phyloP scores from a whole-genome alignment of 2,329 filamentous ascomycete species.

The Aspergillus sp. region DNA sequence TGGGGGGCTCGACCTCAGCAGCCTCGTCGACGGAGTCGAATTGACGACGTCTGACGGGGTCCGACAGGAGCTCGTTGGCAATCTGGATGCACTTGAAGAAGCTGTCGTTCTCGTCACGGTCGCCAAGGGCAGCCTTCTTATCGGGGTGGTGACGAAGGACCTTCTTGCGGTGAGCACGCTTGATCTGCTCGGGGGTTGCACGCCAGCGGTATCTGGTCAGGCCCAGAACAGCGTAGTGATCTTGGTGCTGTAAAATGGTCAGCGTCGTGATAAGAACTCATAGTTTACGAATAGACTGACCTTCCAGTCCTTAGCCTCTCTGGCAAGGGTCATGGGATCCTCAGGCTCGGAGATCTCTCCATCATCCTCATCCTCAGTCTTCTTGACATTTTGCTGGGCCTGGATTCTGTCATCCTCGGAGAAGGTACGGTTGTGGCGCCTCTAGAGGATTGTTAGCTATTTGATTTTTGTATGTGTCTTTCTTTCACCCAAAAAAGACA shows the following conservation, averaged over 20 bases:
- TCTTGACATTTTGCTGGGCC: slow-evolving; percentile 91
- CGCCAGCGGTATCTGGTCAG: slow-evolving; percentile 86
- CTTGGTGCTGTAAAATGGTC: slow-evolving; percentile 62
- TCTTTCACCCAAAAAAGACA: slow-evolving; percentile 1
- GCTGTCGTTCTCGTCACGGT: slow-evolving; percentile 79
- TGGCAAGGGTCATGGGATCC: slow-evolving; percentile 84
- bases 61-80: slow-evolving; percentile 86
- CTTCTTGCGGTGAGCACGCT: slow-evolving; percentile 98
- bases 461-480: not conserved
- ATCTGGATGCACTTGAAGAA: slow-evolving; percentile 99
- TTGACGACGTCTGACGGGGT: slow-evolving; percentile 88
- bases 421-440: slow-evolving; percentile 93
- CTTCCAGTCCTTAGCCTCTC: slow-evolving; percentile 99
- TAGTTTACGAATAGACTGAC: slow-evolving; percentile 43
- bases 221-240: slow-evolving; percentile 95
- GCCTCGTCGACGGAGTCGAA: slow-evolving; percentile 95
- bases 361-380: slow-evolving; percentile 84
- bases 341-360: slow-evolving; percentile 91
- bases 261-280: slow-evolving; percentile 2
- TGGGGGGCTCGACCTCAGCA: slow-evolving; percentile 85
- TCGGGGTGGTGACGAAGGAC: slow-evolving; percentile 98
- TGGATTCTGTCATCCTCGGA: slow-evolving; percentile 98
- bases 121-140: slow-evolving; percentile 91
- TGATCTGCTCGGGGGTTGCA: slow-evolving; percentile 97
- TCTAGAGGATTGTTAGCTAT: slow-evolving; percentile 36